A percentile compares a stretch with the other conserved stretches of the same genome.
phyloP scores from a whole-genome alignment of 345 rosid species.

The Laguncularia racemosa region DNA sequence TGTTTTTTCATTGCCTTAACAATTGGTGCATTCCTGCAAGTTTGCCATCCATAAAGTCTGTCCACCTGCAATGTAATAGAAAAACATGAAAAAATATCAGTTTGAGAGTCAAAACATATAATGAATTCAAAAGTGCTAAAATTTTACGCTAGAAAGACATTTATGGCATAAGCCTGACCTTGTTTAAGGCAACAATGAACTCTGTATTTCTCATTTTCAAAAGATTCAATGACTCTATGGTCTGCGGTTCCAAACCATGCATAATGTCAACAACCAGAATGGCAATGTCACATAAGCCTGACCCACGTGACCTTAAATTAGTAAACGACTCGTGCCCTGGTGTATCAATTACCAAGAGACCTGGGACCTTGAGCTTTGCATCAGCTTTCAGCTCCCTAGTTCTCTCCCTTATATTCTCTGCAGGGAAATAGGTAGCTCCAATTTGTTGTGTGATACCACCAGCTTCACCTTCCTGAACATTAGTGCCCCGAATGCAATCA shows the following conservation, averaged over 20 bases:
- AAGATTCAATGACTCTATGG: conserved; percentile 88
- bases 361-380: conserved; percentile 90
- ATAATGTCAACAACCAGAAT: conserved; percentile 93
- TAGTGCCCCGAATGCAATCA: conserved; percentile 94
- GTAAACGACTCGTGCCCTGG: conserved; percentile 95
- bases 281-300: conserved; percentile 94
- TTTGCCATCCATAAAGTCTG: conserved; percentile 89
- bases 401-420: conserved; percentile 86
- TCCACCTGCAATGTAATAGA: conserved; percentile 53
- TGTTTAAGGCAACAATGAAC: conserved; percentile 89
- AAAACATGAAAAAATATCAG: not conserved
- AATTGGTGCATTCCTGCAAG: conserved; percentile 71
- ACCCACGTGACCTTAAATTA: conserved; percentile 88
- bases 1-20: conserved; percentile 63
- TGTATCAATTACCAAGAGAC: conserved; percentile 92
- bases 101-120: too few relatives aligned
- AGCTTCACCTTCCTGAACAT: conserved; percentile 99
- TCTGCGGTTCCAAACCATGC: conserved; percentile 91
- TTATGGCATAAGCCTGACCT: conserved; percentile 37
- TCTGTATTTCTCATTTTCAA: conserved; percentile 77
- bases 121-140: too few relatives aligned
- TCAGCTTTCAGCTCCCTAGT: conserved; percentile 90
- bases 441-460: conserved; percentile 99
- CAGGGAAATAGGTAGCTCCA: conserved; percentile 97
- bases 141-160: too few relatives aligned